Evolutionary conservation across 345 rosid species (phyloP), one percentile per base, ranked within the genome.

Genomic region (Eucalyptus leucophloia): DNA sequence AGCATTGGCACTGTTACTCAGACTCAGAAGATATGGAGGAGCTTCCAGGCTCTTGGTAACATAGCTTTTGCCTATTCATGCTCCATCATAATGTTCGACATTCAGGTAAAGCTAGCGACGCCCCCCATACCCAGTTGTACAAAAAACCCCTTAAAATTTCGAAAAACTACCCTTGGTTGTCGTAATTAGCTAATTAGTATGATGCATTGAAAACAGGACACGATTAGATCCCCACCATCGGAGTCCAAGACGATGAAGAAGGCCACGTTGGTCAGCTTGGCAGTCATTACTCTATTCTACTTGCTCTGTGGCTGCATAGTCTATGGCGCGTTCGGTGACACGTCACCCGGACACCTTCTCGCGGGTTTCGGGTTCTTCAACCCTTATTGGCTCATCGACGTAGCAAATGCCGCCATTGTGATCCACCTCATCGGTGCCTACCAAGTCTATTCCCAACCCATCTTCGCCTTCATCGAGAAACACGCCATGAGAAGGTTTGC

Each of bases 221-320:
- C 96, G 3, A 6, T 94, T 30, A 94, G 82, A 89, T 91, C 95
- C 51, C 98, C 97, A 32, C 95, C 97, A 37, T 87, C 98, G 67
- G 99, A 97, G 91, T 72, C 92, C 37, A 94, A 91, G 93, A 97
- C 99, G 14, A 96, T 96, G 98, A 96, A 91, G 89, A 97, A 94
- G 87, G 99, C 99, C 44, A 90, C 95, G 26, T 87, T 94, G 7
- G 9, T 94, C 37, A 95, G 99, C 86, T 94, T 96, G 42, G 90
- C 54, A 21, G 98, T 96, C 16, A 95, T 97, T 1, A 96, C 99
- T 30, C 21, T 95, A 12, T 96, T 97, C 92, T 97, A 95, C 95
- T 94, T 96, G 98, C 93, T 95, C 21, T 97, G 98, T 37, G 98
- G 99, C 47, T 96, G 99, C 92, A 87, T 97, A 65, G 99, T 97